A percentile compares a stretch with the other conserved stretches of the same genome.
phyloP scores from a whole-genome alignment of 495 filamentous ascomycete genomes.

The Pyrenula aspistea region DNA sequence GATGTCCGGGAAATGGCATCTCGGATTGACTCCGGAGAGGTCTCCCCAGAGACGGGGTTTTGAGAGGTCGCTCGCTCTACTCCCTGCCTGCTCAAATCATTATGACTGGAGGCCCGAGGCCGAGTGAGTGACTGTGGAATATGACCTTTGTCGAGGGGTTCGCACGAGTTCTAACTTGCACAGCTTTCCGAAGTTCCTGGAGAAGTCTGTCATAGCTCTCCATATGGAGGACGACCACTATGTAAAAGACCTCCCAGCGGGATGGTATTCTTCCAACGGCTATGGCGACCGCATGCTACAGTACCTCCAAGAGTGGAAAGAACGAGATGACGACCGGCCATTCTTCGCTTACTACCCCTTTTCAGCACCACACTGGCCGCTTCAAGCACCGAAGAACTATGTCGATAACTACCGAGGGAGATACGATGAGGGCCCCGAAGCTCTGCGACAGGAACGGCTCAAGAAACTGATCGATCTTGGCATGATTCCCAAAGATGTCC shows the following conservation, averaged over 20 bases:
- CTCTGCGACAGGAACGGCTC: constrained; percentile 19
- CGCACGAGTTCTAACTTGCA: constrained; percentile 12
- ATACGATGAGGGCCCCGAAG: constrained; percentile 30
- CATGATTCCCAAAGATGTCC: constrained; percentile 19
- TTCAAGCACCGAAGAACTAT: constrained; percentile 22
- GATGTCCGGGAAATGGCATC: constrained; percentile 50
- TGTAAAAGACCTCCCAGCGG: constrained; percentile 32
- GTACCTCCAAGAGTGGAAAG: constrained; percentile 36
- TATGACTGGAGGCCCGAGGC: constrained; percentile 46
- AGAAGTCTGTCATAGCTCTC: constrained; percentile 40
- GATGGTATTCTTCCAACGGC: constrained; percentile 26
- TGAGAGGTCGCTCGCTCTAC: constrained; percentile 30
- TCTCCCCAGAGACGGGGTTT: constrained; percentile 18
- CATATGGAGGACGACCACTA: constrained; percentile 49
- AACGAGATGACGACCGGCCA: constrained; percentile 23
- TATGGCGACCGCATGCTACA: constrained; percentile 24
- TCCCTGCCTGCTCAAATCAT: constrained; percentile 49
- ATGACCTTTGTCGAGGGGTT: constrained; percentile 6
- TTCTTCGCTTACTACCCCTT: constrained; percentile 33
- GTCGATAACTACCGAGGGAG: constrained; percentile 24
- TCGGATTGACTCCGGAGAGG: constrained; percentile 31
- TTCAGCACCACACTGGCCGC: constrained; percentile 33
- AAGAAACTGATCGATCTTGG: constrained; percentile 22
- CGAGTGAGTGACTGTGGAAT: constrained; percentile 4
- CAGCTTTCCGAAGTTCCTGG: constrained; percentile 31